Evolutionary conservation across 2,329 filamentous ascomycete species (phyloP), one percentile per base, ranked within the genome.

Genomic region (Verticillium nubilum): DNA sequence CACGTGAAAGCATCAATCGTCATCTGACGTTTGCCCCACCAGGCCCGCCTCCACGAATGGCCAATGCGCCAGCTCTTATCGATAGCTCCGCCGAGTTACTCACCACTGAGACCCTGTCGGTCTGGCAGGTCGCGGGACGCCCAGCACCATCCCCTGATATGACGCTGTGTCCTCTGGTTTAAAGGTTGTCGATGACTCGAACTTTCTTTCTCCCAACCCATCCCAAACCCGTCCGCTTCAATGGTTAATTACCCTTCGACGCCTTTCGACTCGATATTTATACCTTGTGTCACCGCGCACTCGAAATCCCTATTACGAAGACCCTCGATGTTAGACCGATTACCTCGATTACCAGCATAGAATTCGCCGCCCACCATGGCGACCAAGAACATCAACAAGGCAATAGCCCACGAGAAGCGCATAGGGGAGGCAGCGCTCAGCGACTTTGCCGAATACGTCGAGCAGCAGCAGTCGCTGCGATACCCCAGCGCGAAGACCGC

Each of bases 371-470:
- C 50, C 66, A 76, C 58, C 62, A 88, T 87, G 85, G 75, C 83
- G 52, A 76, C 69, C 59, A 85, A 80, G 76, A 67, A 76, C 66
- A 72, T 75, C 60, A 90, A 88, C 60, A 90, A 88, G 73, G 83
- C 87, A 69, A 84, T 87, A 60, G 82, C 85, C 47, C 87, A 91
- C 69, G 93, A 97, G 75, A 86, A 90, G 74, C 88, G 91, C 66
- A 92, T 91, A 77, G 92, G 92, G 66, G 93, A 97, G 78, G 86
- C 90, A 62, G 93, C 94, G 13, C 83, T 99, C 59, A 95, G 90
- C 78, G 95, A 98, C 68, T 99, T 99, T 72, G 92, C 93, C 73
- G 95, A 99, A 69, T 98, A 97, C 69, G 95, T 97, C 65, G 92
- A 98, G 74, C 90, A 92, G 72, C 93, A 98, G 73, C 95, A 98